Evolutionary conservation across 108 stramenopile genomes (phyloP).

Genomic region (Schizochytrium sp.): DNA sequence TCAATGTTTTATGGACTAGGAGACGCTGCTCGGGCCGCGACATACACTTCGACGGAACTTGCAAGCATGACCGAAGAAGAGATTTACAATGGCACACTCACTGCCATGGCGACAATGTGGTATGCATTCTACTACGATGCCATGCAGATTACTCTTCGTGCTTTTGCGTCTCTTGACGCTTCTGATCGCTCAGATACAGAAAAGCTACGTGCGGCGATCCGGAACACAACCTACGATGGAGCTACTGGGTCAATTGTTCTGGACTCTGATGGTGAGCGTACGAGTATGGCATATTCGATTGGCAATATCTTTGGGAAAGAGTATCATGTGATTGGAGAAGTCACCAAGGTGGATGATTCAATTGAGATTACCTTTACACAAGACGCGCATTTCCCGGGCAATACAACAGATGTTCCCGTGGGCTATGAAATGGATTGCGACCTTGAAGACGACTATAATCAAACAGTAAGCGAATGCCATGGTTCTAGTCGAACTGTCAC

Average conservation of each 20-base stretch:
- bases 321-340: neutral
- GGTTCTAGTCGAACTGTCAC: neutral
- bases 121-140: neutral
- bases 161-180: neutral
- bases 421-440: conserved; percentile 11
- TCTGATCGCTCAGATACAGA: neutral
- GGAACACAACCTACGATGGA: conserved; percentile 6
- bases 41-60: neutral
- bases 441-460: neutral
- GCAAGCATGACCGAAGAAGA: neutral
- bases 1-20: too few relatives aligned
- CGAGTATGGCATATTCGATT: neutral
- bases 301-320: neutral
- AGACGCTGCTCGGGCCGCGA: too few relatives aligned
- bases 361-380: neutral
- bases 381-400: neutral
- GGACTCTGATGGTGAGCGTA: neutral
- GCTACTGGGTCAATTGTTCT: neutral
- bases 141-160: neutral
- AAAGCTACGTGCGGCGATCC: neutral
- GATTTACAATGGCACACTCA: neutral
- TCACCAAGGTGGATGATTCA: neutral
- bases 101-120: neutral
- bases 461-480: conserved; percentile 22
- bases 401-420: neutral